Evolutionary conservation across 257 asterid genomes (phyloP).

Genomic region (Solanum arcanum): DNA sequence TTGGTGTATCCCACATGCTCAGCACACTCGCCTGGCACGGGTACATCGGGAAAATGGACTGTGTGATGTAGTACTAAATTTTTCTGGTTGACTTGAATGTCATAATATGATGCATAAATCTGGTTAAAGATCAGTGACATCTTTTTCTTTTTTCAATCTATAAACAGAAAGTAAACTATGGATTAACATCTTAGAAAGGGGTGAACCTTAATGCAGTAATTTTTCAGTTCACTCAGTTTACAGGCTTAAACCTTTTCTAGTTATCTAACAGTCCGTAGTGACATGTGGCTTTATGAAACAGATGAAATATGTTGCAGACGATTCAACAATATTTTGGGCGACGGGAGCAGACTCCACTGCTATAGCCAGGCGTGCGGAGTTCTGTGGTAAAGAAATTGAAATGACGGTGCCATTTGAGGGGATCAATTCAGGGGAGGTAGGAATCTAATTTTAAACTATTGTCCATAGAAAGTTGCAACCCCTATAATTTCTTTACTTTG

Average conservation of each 20-base stretch:
- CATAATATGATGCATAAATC: neutral
- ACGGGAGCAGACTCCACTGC: conserved; percentile 45
- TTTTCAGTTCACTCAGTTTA: neutral
- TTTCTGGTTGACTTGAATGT: neutral
- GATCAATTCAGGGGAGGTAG: conserved; percentile 72
- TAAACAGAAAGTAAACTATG: neutral
- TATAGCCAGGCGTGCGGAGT: conserved; percentile 63
- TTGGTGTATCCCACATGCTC: neutral
- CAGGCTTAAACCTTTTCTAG: neutral
- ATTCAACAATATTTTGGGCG: conserved; percentile 96
- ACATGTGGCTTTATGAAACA: conserved; percentile 15
- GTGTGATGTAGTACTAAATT: neutral
- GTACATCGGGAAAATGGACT: neutral
- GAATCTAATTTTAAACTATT: neutral
- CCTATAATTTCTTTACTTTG: neutral
- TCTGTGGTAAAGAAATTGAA: conserved; percentile 72
- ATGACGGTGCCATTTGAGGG: conserved; percentile 96
- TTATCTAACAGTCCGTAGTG: neutral
- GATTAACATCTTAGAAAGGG: neutral
- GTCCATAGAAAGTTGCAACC: neutral
- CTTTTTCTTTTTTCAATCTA: neutral
- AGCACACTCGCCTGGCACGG: neutral
- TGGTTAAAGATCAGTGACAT: neutral
- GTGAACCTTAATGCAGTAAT: neutral
- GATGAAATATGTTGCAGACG: conserved; percentile 78